A percentile compares a stretch with the other conserved stretches of the same genome.
phyloP scores from a whole-genome alignment of 192 early-diverging fungal species.

The Irineochytrium annulatum region DNA sequence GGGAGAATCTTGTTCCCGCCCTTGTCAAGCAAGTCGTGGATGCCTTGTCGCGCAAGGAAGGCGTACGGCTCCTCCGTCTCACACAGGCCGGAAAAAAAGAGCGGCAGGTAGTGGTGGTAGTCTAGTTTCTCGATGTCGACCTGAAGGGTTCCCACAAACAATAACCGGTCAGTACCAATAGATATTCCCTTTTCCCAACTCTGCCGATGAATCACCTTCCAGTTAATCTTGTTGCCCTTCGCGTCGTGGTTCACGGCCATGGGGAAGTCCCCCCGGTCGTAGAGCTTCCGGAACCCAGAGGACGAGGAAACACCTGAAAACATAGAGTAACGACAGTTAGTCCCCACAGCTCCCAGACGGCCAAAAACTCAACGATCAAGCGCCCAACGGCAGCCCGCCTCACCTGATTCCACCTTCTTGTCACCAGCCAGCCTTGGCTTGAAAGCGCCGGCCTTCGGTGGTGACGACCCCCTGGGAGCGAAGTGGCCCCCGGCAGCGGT shows the following conservation, averaged over 20 bases:
- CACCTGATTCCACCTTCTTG: conserved; percentile 25
- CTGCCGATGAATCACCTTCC: conserved; percentile 40
- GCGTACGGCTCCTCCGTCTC: conserved; percentile 64
- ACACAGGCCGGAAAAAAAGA: conserved; percentile 62
- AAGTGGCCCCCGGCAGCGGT: conserved; percentile 55
- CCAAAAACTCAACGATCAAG: background rate
- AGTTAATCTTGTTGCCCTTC: conserved; percentile 66
- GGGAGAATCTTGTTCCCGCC: conserved; percentile 59
- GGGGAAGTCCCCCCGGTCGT: conserved; percentile 60
- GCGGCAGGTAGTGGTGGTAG: conserved; percentile 62
- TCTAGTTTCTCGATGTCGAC: conserved; percentile 65
- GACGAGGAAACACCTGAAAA: conserved; percentile 6
- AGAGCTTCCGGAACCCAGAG: conserved; percentile 53
- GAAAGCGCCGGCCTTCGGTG: conserved; percentile 61
- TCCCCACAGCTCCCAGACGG: background rate
- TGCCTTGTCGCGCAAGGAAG: conserved; percentile 57
- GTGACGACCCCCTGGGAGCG: conserved; percentile 49
- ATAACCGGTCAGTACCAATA: background rate
- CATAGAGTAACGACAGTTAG: background rate
- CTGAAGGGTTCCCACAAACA: conserved; percentile 17
- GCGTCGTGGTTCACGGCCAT: conserved; percentile 60
- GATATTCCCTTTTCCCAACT: background rate
- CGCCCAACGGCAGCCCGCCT: background rate
- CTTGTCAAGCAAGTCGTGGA: conserved; percentile 60
- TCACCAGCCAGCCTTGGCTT: conserved; percentile 31